Percentiles rank a stretch among this genome's conserved stretches.
phyloP scores from a whole-genome alignment of 202 grass and related monocot species.

The Panicum virgatum region DNA sequence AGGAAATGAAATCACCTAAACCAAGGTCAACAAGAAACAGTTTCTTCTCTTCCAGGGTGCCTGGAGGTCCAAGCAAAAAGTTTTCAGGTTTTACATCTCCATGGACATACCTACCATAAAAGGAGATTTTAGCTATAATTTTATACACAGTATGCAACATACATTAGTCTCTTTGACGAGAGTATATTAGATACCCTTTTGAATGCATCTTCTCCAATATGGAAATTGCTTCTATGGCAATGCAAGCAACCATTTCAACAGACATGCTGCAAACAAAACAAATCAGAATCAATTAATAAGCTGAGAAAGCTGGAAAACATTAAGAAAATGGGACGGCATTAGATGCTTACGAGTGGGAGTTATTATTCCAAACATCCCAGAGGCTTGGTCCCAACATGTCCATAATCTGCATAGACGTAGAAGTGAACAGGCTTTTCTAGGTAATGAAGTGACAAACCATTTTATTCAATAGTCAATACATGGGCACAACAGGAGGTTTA shows the following conservation, averaged over 20 bases:
- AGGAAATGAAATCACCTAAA: slow-evolving; percentile 62
- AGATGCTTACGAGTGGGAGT: slow-evolving; percentile 73
- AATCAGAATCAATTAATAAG: not conserved
- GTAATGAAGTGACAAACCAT: slow-evolving; percentile 10
- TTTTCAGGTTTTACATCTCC: slow-evolving; percentile 93
- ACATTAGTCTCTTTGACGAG: not conserved
- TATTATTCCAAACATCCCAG: slow-evolving; percentile 99
- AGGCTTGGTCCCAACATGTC: slow-evolving; percentile 95
- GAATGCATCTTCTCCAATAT: slow-evolving; percentile 96
- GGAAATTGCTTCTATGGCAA: slow-evolving; percentile 96
- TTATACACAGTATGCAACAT: not conserved
- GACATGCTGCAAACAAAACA: slow-evolving; percentile 69
- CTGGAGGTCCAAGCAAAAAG: slow-evolving; percentile 79
- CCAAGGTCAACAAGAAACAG: slow-evolving; percentile 96
- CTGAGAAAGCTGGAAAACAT: slow-evolving; percentile 14
- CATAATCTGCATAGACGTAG: slow-evolving; percentile 72
- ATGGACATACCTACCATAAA: slow-evolving; percentile 73
- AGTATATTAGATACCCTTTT: slow-evolving; percentile 68
- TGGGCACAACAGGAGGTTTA: too few relatives aligned
- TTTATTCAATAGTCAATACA: not conserved
- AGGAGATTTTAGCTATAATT: slow-evolving; percentile 6
- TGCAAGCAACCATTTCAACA: slow-evolving; percentile 97
- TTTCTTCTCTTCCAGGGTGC: slow-evolving; percentile 73
- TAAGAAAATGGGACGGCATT: not conserved
- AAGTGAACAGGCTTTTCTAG: not conserved